Evolutionary conservation across 306 rosid genomes (phyloP).

Genomic region (Inga laurina): DNA sequence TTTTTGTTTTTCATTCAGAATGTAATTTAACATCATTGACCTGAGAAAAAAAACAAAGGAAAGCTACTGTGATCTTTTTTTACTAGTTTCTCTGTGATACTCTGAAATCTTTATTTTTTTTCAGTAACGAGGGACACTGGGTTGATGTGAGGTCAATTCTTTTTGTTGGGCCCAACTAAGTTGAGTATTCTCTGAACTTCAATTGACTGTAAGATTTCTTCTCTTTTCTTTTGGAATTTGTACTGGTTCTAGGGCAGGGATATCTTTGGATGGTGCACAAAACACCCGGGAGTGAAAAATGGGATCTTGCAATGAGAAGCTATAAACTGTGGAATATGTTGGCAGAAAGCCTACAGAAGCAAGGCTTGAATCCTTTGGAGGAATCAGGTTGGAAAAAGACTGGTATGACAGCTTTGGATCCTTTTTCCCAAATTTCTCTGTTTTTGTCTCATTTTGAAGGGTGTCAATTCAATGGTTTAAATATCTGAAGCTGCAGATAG

Average conservation of each 20-base stretch:
- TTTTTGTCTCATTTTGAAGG: conserved; percentile 14
- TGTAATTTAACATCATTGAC: neutral
- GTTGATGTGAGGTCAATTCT: neutral
- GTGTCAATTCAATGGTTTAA: neutral
- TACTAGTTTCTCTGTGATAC: neutral
- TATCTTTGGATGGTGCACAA: conserved; percentile 82
- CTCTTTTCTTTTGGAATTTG: conserved; percentile 40
- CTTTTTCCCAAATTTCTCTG: conserved; percentile 12
- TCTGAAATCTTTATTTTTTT: neutral
- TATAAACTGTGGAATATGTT: conserved; percentile 66
- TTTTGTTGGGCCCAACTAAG: neutral
- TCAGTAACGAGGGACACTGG: neutral
- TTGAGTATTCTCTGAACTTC: conserved; percentile 18
- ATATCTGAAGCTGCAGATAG: conserved; percentile 8
- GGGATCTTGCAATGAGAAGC: conserved; percentile 83
- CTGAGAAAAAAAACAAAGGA: neutral
- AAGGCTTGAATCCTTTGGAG: conserved; percentile 69
- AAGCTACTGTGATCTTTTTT: neutral
- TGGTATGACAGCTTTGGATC: conserved; percentile 41
- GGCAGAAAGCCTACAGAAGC: conserved; percentile 55
- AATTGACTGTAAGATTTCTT: conserved; percentile 28
- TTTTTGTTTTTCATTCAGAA: neutral
- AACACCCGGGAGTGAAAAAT: conserved; percentile 64
- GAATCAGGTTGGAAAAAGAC: conserved; percentile 83
- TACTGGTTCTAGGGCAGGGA: conserved; percentile 79